phyloP scores from a whole-genome alignment of 2,329 filamentous ascomycete genomes.

The Xylariaceae sp. region DNA sequence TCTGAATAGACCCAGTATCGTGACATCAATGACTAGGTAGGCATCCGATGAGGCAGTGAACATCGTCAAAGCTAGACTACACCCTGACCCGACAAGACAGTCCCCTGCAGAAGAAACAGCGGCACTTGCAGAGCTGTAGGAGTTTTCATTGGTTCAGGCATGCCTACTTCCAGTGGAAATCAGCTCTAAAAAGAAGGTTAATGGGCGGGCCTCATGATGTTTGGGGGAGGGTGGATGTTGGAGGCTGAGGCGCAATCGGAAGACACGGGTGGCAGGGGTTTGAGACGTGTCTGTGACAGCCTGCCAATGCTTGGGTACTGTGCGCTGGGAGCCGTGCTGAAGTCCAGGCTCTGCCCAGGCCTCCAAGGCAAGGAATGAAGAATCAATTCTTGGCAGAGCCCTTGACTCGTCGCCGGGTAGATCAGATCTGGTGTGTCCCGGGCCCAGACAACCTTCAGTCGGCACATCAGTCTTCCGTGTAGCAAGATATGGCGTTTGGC shows the following conservation, averaged over 20 bases:
- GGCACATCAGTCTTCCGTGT: background rate
- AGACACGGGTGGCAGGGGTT: conserved; percentile 19
- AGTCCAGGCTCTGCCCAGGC: too few species aligned
- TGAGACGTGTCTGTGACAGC: conserved; percentile 27
- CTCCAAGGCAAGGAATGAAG: conserved; percentile 11
- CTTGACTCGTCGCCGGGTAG: background rate
- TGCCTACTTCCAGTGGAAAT: background rate
- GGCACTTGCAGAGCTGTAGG: background rate
- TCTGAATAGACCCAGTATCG: background rate
- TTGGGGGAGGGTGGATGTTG: background rate
- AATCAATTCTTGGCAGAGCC: conserved; percentile 19
- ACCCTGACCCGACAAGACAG: background rate
- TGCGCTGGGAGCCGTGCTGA: background rate
- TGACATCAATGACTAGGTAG: conserved; percentile 9
- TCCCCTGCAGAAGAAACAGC: conserved; percentile 10
- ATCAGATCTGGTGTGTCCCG: too few species aligned
- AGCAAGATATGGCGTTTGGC: conserved; percentile 13
- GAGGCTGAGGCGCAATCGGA: conserved; percentile 11
- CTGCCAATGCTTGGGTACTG: conserved; percentile 10
- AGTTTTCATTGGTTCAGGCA: background rate
- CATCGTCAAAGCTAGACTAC: conserved; percentile 1
- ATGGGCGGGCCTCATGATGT: conserved; percentile 12
- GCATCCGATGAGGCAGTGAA: conserved; percentile 13
- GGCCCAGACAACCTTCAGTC: background rate
- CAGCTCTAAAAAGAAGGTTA: conserved; percentile 17